A percentile compares a stretch with the other conserved stretches of the same genome.
Evolutionary conservation across 2,329 filamentous ascomycete genomes (phyloP).

Genomic region (Orbilia quercus): DNA sequence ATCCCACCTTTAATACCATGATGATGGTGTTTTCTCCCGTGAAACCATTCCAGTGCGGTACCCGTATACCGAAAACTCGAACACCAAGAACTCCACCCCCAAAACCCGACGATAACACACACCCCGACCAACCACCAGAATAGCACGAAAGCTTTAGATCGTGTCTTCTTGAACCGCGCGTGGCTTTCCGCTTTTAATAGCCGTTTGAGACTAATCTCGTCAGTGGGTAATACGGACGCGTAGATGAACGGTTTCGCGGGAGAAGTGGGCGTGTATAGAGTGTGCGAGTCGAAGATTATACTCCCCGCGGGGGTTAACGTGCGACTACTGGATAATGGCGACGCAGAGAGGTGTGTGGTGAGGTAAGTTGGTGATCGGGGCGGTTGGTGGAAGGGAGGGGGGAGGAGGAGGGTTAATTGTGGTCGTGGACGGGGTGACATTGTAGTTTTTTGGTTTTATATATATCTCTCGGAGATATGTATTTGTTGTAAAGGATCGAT

Average conservation of each 20-base stretch:
- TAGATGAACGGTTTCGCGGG: constrained; percentile 49
- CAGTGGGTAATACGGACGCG: constrained; percentile 31
- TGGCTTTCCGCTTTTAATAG: constrained; percentile 5
- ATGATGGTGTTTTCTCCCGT: not conserved
- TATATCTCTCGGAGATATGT: constrained; percentile 11
- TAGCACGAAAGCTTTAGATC: constrained; percentile 6
- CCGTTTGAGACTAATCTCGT: constrained; percentile 16
- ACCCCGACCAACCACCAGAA: constrained; percentile 33
- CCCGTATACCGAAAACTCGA: constrained; percentile 2
- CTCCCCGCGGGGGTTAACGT: constrained; percentile 29
- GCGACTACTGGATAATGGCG: constrained; percentile 17
- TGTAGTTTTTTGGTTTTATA: constrained; percentile 13
- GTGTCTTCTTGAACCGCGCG: constrained; percentile 6
- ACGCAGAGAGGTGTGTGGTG: constrained; percentile 12
- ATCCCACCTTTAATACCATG: not conserved
- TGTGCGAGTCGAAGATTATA: constrained; percentile 49
- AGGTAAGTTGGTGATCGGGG: constrained; percentile 33
- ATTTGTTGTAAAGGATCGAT: too few relatives aligned
- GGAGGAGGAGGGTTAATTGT: constrained; percentile 38
- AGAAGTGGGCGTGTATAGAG: constrained; percentile 44
- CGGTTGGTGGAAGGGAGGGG: constrained; percentile 36
- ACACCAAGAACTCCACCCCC: constrained; percentile 26
- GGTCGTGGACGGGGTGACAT: constrained; percentile 27
- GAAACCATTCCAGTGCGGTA: constrained; percentile 22
- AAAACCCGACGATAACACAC: constrained; percentile 25